phyloP scores from a whole-genome alignment of 371 early-diverging fungal species.

The Mucor plumbeus region DNA sequence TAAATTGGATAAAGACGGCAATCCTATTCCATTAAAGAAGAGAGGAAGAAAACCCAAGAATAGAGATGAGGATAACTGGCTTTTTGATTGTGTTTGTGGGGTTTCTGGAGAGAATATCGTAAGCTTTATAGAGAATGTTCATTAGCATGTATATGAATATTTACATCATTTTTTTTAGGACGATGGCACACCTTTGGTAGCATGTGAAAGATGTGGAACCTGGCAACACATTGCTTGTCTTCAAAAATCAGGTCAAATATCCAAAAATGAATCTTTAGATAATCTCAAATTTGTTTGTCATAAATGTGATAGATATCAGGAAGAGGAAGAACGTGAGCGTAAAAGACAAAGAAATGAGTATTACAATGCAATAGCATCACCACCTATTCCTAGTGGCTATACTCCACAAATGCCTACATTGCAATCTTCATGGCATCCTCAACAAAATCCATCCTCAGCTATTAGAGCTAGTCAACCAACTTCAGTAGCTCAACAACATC shows the following conservation, averaged over 20 bases:
- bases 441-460: slow-evolving; percentile 1
- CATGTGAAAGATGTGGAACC: slow-evolving; percentile 68
- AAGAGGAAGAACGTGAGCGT: neutral
- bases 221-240: slow-evolving; percentile 79
- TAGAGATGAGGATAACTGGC: slow-evolving; percentile 56
- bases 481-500: neutral
- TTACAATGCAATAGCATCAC: neutral
- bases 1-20: slow-evolving; percentile 21
- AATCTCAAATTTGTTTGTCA: slow-evolving; percentile 51
- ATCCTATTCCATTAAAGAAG: slow-evolving; percentile 29
- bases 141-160: neutral
- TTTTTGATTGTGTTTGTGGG: slow-evolving; percentile 64
- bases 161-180: slow-evolving; percentile 40
- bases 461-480: neutral
- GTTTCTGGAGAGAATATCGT: slow-evolving; percentile 62
- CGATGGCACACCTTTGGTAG: slow-evolving; percentile 79
- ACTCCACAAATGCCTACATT: neutral
- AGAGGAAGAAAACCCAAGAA: slow-evolving; percentile 41
- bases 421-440: slow-evolving; percentile 4
- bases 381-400: neutral
- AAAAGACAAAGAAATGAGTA: slow-evolving; percentile 9
- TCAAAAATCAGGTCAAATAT: slow-evolving; percentile 48
- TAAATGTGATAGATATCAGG: slow-evolving; percentile 32
- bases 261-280: slow-evolving; percentile 35
- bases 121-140: slow-evolving; percentile 5